Percentiles rank a stretch among this genome's conserved stretches.
Conservation (phyloP, 805 yeast species). For the Millerozyma miso region DNA sequence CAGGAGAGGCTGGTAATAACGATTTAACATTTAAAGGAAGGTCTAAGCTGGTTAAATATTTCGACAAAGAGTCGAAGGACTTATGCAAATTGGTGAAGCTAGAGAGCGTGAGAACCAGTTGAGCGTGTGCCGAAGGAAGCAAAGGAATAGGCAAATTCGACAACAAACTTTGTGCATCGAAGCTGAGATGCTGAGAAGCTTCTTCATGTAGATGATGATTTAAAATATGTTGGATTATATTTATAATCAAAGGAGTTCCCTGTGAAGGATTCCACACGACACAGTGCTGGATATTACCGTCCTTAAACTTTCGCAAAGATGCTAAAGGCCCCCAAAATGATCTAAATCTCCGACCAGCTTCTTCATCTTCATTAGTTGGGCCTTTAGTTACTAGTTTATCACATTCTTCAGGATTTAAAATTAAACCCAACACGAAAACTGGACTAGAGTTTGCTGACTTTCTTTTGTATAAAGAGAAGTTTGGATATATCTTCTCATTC, state of each 20-base stretch:
- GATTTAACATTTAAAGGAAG: constrained; percentile 72
- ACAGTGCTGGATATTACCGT: constrained; percentile 86
- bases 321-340: constrained; percentile 87
- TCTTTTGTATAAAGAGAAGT: constrained; percentile 48
- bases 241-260: constrained; percentile 57
- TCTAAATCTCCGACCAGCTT: constrained; percentile 58
- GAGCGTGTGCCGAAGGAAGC: constrained; percentile 52
- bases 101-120: constrained; percentile 38
- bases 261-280: constrained; percentile 72
- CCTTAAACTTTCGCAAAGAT: constrained; percentile 86
- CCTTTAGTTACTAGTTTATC: constrained; percentile 87
- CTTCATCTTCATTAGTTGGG: constrained; percentile 60
- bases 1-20: constrained; percentile 68
- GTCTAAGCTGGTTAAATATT: constrained; percentile 41
- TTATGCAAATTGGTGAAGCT: constrained; percentile 27
- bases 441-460: constrained; percentile 39
- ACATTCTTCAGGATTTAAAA: constrained; percentile 64
- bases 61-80: constrained; percentile 50
- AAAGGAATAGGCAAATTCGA: constrained; percentile 56
- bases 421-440: constrained; percentile 53
- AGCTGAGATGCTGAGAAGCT: constrained; percentile 30
- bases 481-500: constrained; percentile 16
- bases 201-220: constrained; percentile 56
- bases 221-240: constrained; percentile 62
- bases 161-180: constrained; percentile 44